These are phyloP conservation scores for Setaria italica DNA, from an alignment of 202 grass and related monocot genomes.

Conservation along the genomic window DNA sequence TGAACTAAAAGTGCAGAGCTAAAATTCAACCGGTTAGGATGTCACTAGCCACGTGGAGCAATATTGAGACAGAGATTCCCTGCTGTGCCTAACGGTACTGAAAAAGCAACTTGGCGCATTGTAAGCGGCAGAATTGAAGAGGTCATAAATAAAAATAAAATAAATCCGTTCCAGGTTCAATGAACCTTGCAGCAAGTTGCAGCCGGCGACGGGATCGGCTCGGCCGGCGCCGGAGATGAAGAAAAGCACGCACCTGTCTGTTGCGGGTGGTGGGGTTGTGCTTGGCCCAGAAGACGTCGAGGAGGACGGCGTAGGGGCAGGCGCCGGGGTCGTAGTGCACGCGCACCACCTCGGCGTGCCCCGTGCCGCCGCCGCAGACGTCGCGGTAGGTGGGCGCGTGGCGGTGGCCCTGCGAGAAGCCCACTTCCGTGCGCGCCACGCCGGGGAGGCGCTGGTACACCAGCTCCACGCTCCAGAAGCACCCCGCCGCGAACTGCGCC, in stretches of 20 bases:
- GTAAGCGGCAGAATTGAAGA: neutral
- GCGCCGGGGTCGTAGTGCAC: conserved; percentile 68
- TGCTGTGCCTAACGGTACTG: neutral
- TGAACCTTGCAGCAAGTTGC: conserved; percentile 21
- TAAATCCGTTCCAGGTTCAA: conserved; percentile 26
- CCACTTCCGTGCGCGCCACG: conserved; percentile 81
- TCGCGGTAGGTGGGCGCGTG: conserved; percentile 60
- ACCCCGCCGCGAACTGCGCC: conserved; percentile 86
- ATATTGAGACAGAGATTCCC: neutral
- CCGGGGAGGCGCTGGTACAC: conserved; percentile 76
- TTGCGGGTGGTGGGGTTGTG: conserved; percentile 82
- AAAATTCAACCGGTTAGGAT: neutral
- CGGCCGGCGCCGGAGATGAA: neutral
- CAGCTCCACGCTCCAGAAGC: conserved; percentile 95
- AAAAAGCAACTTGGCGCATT: neutral
- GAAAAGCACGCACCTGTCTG: conserved; percentile 50
- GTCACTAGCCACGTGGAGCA: neutral
- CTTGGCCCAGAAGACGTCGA: conserved; percentile 79
- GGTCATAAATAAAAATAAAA: neutral
- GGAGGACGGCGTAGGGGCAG: conserved; percentile 65
- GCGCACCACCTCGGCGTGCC: conserved; percentile 80
- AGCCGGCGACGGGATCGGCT: neutral
- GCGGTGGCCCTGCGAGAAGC: conserved; percentile 72
- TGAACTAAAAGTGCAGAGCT: too few species aligned
- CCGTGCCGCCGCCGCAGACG: conserved; percentile 68